Conservation (phyloP, 2,329 filamentous ascomycete species). For the Pseudocercospora macadamiae region DNA sequence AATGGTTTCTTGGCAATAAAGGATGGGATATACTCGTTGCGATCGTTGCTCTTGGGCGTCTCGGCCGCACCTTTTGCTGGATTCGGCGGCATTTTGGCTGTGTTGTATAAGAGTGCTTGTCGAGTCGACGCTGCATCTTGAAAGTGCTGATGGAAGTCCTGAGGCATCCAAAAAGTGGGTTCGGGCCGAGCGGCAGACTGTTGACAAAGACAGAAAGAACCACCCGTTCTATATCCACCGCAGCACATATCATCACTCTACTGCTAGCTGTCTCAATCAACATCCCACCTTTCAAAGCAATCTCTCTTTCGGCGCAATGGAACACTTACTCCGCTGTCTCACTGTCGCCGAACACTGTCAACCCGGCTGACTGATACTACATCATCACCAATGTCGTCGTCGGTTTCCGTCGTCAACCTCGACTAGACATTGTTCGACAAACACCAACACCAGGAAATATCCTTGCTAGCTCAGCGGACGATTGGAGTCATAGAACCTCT, state of each 20-base stretch:
- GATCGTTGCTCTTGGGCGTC: constrained; percentile 71
- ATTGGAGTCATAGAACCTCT: neutral
- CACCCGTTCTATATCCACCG: constrained; percentile 16
- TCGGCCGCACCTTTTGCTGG: constrained; percentile 58
- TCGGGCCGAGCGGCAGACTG: neutral
- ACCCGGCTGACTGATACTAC: constrained; percentile 5
- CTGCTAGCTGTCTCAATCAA: neutral
- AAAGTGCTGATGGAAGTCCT: neutral
- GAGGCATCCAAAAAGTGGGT: neutral
- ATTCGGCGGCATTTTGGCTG: constrained; percentile 56
- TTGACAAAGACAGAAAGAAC: neutral
- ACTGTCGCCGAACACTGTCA: neutral
- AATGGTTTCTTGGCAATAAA: constrained; percentile 99
- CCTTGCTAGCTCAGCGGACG: neutral
- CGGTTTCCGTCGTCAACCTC: neutral
- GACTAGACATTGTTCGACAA: constrained; percentile 7
- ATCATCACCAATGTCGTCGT: neutral
- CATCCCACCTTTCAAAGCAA: constrained; percentile 7
- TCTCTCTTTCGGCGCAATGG: constrained; percentile 20
- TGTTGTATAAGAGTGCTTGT: neutral
- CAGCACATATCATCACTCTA: constrained; percentile 29
- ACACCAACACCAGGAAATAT: neutral
- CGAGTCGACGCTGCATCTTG: neutral
- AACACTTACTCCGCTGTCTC: constrained; percentile 7
- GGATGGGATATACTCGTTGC: constrained; percentile 95